These are phyloP conservation scores for Przewalskia tangutica DNA, from an alignment of 257 asterid genomes.

Conservation along the genomic window DNA sequence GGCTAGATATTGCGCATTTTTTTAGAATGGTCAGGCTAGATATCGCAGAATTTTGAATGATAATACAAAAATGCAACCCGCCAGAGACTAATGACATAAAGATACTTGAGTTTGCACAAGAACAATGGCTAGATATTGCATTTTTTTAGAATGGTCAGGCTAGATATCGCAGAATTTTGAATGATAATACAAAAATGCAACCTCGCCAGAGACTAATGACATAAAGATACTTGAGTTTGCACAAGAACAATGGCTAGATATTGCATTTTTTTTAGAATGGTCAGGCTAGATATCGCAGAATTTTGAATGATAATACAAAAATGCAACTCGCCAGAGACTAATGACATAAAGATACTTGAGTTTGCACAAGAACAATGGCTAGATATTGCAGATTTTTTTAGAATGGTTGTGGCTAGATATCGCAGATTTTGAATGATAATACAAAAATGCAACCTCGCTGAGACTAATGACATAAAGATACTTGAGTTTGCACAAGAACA, in stretches of 20 bases:
- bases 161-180: no score
- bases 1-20: not conserved
- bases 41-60: no score
- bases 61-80: not conserved
- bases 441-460: not conserved
- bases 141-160: no score
- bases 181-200: not conserved
- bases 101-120: not conserved
- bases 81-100: not conserved
- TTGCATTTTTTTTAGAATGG: not conserved
- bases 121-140: not conserved
- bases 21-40: no score
- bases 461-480: not conserved
- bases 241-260: not conserved
- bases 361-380: not conserved
- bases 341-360: not conserved
- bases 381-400: not conserved
- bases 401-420: no score
- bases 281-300: no score
- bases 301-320: not conserved
- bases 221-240: not conserved
- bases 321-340: not conserved
- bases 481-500: not conserved
- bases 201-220: not conserved
- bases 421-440: no score